Evolutionary conservation across 352 stramenopile genomes (phyloP), one percentile per base, ranked within the genome.

Genomic region (Globisporangium megalacanthum): DNA sequence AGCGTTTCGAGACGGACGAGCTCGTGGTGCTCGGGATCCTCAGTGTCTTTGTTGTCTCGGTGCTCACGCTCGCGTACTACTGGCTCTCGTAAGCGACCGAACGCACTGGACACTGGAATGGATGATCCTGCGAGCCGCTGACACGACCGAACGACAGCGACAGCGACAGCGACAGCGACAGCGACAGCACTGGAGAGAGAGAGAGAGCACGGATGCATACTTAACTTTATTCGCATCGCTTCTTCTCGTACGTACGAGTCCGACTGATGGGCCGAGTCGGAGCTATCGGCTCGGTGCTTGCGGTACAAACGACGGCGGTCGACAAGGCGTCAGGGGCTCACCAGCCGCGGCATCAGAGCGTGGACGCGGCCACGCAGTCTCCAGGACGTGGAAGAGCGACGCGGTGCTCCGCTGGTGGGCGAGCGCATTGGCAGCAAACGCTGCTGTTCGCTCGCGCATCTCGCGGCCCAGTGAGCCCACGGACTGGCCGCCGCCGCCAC

Each of bases 391-490:
- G 49, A 84, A 86, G 47, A 83, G 74, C 17, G 60, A 59, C 14
- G 61, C 47, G 19, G 59, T 68, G 11, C 62, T 69, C 11, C 54
- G 49, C 8, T 72, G 73, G 67, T 83, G 75, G 49, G 70, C 55
- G 2, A 57, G 51, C 8, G 78, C 78, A 17, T 70, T 72, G 5
- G 46, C 39, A 4, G 75, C 55, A 22, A 88, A 88, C 19, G 58
- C 56, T 35, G 62, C 47, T 1, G 75, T 60, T 49, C 72, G 73
- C 31, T 69, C 55, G 19, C 70, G 54, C 74, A 88, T 88, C 56
- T 83, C 75, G 10, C 61, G 53, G 46, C 79, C 78, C 5, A 86
- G 60, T 2, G 60, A 66, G 3, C 75, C 75, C 1, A 84, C 62
- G 1, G 57, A 60, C n/a, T 61, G 29, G 14, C 51, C 42, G 33